These are phyloP conservation scores for Macadamia integrifolia DNA, from an alignment of 164 flowering plant species.

Conservation along the genomic window DNA sequence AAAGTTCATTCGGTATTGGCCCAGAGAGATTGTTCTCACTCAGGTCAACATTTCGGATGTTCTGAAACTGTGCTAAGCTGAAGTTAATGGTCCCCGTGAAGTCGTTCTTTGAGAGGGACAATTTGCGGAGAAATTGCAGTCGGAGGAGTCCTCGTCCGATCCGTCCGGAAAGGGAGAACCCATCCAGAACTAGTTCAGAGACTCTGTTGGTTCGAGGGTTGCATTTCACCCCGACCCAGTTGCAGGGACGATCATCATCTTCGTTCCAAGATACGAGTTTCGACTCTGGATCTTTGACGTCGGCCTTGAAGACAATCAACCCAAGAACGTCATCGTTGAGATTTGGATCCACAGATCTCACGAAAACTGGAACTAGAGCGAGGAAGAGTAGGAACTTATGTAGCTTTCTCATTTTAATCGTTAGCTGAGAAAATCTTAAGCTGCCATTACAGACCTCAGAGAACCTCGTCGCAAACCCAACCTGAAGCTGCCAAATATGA, in stretches of 20 bases:
- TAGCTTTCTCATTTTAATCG: slow-evolving; percentile 14
- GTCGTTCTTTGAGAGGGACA: slow-evolving; percentile 69
- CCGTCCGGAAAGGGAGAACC: slow-evolving; percentile 65
- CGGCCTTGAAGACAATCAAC: slow-evolving; percentile 83
- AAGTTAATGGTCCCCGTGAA: slow-evolving; percentile 63
- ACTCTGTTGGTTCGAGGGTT: slow-evolving; percentile 71
- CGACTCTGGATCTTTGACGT: slow-evolving; percentile 56
- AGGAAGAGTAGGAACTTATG: slow-evolving; percentile 7
- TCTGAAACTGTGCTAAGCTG: slow-evolving; percentile 38
- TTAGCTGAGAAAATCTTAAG: background rate
- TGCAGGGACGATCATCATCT: slow-evolving; percentile 71
- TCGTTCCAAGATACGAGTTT: slow-evolving; percentile 73
- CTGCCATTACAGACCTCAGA: slow-evolving; percentile 11
- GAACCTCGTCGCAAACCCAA: background rate
- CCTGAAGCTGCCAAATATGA: background rate
- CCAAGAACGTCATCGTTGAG: slow-evolving; percentile 86
- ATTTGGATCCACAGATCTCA: slow-evolving; percentile 44
- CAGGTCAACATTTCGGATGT: slow-evolving; percentile 52
- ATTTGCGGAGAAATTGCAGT: slow-evolving; percentile 50
- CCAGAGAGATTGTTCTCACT: slow-evolving; percentile 73
- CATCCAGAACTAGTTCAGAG: slow-evolving; percentile 67
- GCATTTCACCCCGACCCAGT: slow-evolving; percentile 74
- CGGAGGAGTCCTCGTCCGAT: slow-evolving; percentile 66
- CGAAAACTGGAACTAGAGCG: slow-evolving; percentile 10
- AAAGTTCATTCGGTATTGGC: slow-evolving; percentile 60